Percentiles rank a stretch among this genome's conserved stretches.
phyloP scores from a whole-genome alignment of 257 asterid genomes.

The Echium plantagineum region DNA sequence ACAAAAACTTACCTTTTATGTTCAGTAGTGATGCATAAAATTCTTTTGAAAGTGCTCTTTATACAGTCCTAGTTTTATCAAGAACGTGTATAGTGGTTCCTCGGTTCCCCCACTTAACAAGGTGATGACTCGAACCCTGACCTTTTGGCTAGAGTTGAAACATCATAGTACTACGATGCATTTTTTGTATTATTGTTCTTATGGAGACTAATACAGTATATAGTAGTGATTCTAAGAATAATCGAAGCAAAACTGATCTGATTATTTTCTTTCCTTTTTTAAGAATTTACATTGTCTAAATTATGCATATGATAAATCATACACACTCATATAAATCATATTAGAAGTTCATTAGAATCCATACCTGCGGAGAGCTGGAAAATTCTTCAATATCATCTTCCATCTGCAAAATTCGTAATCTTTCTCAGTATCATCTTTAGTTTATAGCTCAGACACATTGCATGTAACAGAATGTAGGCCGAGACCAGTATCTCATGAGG shows the following conservation, averaged over 20 bases:
- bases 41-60: not conserved
- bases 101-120: too few relatives aligned
- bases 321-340: not conserved
- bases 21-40: not conserved
- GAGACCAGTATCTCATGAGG: too few relatives aligned
- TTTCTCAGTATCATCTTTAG: not conserved
- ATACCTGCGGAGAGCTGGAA: constrained; percentile 56
- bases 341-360: constrained; percentile 8
- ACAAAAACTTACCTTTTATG: too few relatives aligned
- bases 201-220: not conserved
- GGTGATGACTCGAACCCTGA: too few relatives aligned
- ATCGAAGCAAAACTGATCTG: not conserved
- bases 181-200: not conserved
- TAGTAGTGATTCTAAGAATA: not conserved
- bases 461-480: not conserved
- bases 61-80: not conserved
- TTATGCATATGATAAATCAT: not conserved
- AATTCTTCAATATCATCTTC: constrained; percentile 56
- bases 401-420: constrained; percentile 25
- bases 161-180: too few relatives aligned
- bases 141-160: too few relatives aligned
- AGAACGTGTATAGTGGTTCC: too few relatives aligned
- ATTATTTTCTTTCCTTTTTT: not conserved
- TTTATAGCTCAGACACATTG: not conserved
- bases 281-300: not conserved